A percentile compares a stretch with the other conserved stretches of the same genome.
phyloP scores from a whole-genome alignment of 148 eudicot genomes.

The Rhododendron kiyosumense region DNA sequence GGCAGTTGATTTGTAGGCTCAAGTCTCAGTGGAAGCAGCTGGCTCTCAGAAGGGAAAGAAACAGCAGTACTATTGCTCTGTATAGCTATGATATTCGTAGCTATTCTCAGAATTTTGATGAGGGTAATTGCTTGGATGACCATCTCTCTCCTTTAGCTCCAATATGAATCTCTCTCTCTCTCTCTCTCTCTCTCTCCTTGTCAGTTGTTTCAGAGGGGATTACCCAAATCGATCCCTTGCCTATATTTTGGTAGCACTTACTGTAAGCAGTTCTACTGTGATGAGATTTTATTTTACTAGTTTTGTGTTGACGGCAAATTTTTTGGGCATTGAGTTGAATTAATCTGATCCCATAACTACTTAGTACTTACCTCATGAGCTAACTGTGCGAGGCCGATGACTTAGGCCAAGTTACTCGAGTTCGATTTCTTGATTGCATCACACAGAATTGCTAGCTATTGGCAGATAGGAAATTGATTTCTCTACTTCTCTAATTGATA shows the following conservation, averaged over 20 bases:
- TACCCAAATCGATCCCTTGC: neutral
- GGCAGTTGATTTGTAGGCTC: neutral
- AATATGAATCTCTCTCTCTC: neutral
- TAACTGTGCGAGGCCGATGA: too few relatives aligned
- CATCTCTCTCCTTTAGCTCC: conserved; percentile 1
- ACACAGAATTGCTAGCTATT: too few relatives aligned
- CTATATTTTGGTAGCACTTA: neutral
- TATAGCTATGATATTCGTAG: conserved; percentile 22
- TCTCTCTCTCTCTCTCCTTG: neutral
- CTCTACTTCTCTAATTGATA: too few relatives aligned
- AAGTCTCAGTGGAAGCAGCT: conserved; percentile 3
- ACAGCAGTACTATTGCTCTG: neutral
- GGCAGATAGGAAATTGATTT: too few relatives aligned
- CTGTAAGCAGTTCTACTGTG: neutral
- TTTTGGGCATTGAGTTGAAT: too few relatives aligned
- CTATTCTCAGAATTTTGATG: conserved; percentile 28
- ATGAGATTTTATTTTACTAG: neutral
- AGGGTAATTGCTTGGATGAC: conserved; percentile 2
- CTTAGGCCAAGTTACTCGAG: too few relatives aligned
- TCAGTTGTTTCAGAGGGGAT: neutral
- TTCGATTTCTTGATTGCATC: too few relatives aligned
- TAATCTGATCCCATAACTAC: too few relatives aligned
- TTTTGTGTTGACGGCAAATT: too few relatives aligned
- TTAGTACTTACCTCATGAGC: too few relatives aligned
- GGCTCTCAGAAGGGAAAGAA: neutral